A percentile compares a stretch with the other conserved stretches of the same genome.
Evolutionary conservation across 768 basidiomycete species (phyloP).

Genomic region (Rhodocollybia butyracea): DNA sequence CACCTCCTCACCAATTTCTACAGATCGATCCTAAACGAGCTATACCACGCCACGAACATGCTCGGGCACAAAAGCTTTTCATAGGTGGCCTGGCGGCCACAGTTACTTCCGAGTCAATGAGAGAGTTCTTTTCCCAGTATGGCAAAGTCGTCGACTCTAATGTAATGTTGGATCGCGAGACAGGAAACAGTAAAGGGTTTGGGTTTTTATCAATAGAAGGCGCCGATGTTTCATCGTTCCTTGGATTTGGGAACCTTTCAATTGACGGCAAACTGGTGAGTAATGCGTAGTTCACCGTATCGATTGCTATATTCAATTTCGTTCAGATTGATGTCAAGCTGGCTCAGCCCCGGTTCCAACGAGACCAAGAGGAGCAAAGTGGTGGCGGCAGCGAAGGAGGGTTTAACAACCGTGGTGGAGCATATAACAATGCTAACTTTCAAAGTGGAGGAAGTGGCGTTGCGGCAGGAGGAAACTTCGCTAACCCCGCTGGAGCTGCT

Average conservation of each 20-base stretch:
- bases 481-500: constrained; percentile 32
- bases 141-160: constrained; percentile 97
- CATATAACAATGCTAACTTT: constrained; percentile 36
- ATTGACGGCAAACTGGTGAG: constrained; percentile 94
- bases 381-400: constrained; percentile 30
- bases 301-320: neutral
- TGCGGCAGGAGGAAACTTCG: constrained; percentile 19
- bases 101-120: constrained; percentile 93
- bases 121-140: constrained; percentile 89
- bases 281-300: constrained; percentile 36
- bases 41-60: constrained; percentile 94
- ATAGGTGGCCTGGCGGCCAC: constrained; percentile 91
- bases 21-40: constrained; percentile 99
- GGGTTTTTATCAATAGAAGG: constrained; percentile 97
- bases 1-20: constrained; percentile 28
- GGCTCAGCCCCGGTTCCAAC: constrained; percentile 86
- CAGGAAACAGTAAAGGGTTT: constrained; percentile 93
- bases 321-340: constrained; percentile 93
- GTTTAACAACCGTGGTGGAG: constrained; percentile 20
- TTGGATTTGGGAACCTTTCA: constrained; percentile 84
- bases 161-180: constrained; percentile 97
- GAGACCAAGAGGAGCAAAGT: constrained; percentile 60
- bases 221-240: constrained; percentile 81
- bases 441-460: constrained; percentile 20
- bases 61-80: constrained; percentile 90